These are phyloP conservation scores for Rutstroemia sp. DNA, from an alignment of 2,329 filamentous ascomycete genomes.

Conservation along the genomic window DNA sequence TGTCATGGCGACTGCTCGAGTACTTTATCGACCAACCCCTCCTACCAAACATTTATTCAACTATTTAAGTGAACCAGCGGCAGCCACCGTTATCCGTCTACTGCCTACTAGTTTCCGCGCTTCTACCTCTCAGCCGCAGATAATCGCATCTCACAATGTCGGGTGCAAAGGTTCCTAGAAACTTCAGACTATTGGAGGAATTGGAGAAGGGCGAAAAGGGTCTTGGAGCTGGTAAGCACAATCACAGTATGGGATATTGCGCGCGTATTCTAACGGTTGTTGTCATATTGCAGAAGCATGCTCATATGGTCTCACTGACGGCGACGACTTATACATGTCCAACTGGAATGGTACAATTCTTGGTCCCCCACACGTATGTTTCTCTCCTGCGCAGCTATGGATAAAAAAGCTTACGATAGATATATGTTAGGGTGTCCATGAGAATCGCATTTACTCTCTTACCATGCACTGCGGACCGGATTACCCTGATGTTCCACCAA, in stretches of 20 bases:
- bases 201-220: slow-evolving; percentile 99
- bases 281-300: slow-evolving; percentile 63
- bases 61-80: no score
- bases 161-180: slow-evolving; percentile 75
- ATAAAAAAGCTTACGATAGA: not conserved
- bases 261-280: not conserved
- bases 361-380: slow-evolving; percentile 84
- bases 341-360: slow-evolving; percentile 99
- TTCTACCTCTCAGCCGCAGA: not conserved
- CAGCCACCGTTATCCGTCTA: no score
- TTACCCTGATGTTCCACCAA: slow-evolving; percentile 84
- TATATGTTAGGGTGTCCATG: slow-evolving; percentile 69
- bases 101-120: not conserved
- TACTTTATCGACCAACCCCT: not conserved
- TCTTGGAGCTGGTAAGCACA: slow-evolving; percentile 68
- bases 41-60: not conserved
- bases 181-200: slow-evolving; percentile 95
- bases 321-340: slow-evolving; percentile 92
- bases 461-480: slow-evolving; percentile 89
- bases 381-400: not conserved
- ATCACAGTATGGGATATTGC: not conserved
- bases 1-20: not conserved
- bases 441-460: slow-evolving; percentile 98
- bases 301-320: slow-evolving; percentile 91
- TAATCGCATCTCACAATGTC: slow-evolving; percentile 22